Conservation (phyloP, 2,329 filamentous ascomycete species). For the Epichloe coenophiala region DNA sequence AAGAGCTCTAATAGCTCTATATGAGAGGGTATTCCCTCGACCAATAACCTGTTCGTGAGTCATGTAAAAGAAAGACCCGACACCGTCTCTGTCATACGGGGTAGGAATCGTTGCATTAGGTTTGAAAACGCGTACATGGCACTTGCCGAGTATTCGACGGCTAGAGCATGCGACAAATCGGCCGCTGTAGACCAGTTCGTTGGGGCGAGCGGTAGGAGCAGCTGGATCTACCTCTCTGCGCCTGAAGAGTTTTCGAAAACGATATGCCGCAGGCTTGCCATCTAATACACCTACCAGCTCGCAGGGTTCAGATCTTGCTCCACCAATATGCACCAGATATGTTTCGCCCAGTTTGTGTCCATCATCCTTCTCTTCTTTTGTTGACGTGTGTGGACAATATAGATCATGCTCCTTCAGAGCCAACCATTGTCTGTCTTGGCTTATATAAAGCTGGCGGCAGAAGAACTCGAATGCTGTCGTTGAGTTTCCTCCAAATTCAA, state of each 20-base stretch:
- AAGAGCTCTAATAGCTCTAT: constrained; percentile 22
- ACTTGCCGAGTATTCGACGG: constrained; percentile 37
- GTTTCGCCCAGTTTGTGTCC: constrained; percentile 43
- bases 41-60: constrained; percentile 21
- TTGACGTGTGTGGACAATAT: constrained; percentile 28
- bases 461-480: constrained; percentile 42
- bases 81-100: constrained; percentile 53
- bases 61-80: constrained; percentile 54
- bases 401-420: constrained; percentile 43
- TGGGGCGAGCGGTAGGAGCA: constrained; percentile 25
- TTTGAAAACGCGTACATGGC: constrained; percentile 44
- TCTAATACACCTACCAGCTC: constrained; percentile 31
- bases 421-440: constrained; percentile 46
- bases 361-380: background rate
- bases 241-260: constrained; percentile 40
- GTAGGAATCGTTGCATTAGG: constrained; percentile 32
- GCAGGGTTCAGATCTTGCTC: constrained; percentile 41
- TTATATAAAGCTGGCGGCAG: constrained; percentile 55
- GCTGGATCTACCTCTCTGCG: constrained; percentile 26
- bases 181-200: constrained; percentile 47
- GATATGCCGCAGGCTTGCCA: constrained; percentile 10
- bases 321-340: constrained; percentile 31
- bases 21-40: constrained; percentile 2
- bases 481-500: constrained; percentile 43
- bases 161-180: constrained; percentile 23